Evolutionary conservation across 2,329 filamentous ascomycete species (phyloP), one percentile per base, ranked within the genome.

Genomic region (Fusarium sp.): DNA sequence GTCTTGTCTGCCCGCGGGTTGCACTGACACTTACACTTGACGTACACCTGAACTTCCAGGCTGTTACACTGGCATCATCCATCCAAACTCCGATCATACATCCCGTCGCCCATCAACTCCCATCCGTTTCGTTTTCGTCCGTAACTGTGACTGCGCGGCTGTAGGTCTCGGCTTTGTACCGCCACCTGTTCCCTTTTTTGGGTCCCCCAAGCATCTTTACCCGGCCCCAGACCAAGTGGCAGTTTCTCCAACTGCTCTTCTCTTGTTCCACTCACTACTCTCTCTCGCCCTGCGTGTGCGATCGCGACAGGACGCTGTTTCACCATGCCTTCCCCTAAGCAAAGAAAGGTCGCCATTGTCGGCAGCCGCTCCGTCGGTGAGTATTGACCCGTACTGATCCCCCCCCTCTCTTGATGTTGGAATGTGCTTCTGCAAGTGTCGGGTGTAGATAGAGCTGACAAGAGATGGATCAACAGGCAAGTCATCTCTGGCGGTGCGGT

Each of bases 401-500:
- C 23, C 33, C 29, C 6, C 42, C 46, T 25, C 6, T 49, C 46
- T 25, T 5, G 14, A 33, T 27, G 42, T 33, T 34, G 27, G 13
- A 27, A 18, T 42, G n/a, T 29, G 36, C 16, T 16, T 61, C 25
- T 25, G 23, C 36, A 20, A 31, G 36, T 27, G 40, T 33, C 27
- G 25, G 20, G 23, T 49, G 29, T 58, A 53, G 23, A 14, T 53
- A 63, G 40, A 23, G 31, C 64, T 72, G 61, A 59, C 58, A 46
- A 46, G 25, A 14, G 11, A 38, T 57, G 55, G 4, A 40, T 49
- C 16, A 29, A 6, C 75, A 98, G 96, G 96, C 81, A 99, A 99
- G 86, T 97, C 93, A 20, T 98, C 95, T 59, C 89, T 99, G 71
- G 97, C 96, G 11, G 96, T 98, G 51, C 95, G 95, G 78, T 98